Percentiles rank a stretch among this genome's conserved stretches.
phyloP scores from a whole-genome alignment of 345 rosid genomes.

The Populus deltoides region DNA sequence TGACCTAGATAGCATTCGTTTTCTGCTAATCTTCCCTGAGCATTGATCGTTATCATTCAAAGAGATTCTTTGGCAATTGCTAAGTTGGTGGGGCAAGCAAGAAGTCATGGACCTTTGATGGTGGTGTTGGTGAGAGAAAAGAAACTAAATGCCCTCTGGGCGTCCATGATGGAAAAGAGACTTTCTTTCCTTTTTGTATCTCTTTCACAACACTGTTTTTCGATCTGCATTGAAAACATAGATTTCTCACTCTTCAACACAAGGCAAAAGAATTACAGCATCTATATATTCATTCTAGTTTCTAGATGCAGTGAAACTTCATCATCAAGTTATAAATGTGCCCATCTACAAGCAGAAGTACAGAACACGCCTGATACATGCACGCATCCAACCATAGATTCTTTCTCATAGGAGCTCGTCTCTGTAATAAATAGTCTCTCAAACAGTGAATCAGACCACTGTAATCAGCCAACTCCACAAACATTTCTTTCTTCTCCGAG shows the following conservation, averaged over 20 bases:
- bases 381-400: background rate
- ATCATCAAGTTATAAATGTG: background rate
- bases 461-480: background rate
- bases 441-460: background rate
- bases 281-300: background rate
- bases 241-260: background rate
- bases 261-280: background rate
- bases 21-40: background rate
- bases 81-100: background rate
- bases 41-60: too few species aligned
- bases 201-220: too few species aligned
- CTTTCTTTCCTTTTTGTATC: too few species aligned
- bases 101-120: background rate
- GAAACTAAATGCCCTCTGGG: too few species aligned
- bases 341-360: background rate
- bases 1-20: background rate
- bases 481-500: background rate
- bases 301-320: background rate
- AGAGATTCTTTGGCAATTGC: background rate
- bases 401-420: background rate
- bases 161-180: too few species aligned
- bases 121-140: background rate
- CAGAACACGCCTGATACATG: background rate
- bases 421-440: background rate
- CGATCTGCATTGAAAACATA: too few species aligned